Conservation (phyloP, 2,329 filamentous ascomycete genomes). For the Eurotiales sp. region DNA sequence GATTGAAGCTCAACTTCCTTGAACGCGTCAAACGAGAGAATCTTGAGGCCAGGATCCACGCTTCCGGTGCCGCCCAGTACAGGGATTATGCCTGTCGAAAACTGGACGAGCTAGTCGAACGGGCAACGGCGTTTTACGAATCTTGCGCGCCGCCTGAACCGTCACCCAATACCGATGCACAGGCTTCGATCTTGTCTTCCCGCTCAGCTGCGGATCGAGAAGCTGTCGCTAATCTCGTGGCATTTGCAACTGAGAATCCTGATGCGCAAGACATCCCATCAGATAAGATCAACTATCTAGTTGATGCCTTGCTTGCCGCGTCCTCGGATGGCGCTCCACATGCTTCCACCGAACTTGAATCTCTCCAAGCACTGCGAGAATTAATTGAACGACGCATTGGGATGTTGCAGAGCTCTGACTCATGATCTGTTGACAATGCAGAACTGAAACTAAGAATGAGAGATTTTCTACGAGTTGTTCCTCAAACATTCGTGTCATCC, state of each 20-base stretch:
- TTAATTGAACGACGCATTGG: constrained; percentile 29
- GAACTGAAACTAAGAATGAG: neutral
- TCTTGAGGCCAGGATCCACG: constrained; percentile 19
- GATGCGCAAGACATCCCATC: constrained; percentile 15
- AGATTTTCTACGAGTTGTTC: too few relatives aligned
- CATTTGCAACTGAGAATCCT: constrained; percentile 23
- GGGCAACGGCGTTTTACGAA: constrained; percentile 25
- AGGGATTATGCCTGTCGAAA: constrained; percentile 23
- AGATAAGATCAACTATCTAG: constrained; percentile 25
- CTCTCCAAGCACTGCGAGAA: constrained; percentile 28
- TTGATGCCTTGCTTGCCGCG: constrained; percentile 29
- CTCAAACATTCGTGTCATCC: too few relatives aligned
- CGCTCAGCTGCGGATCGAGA: constrained; percentile 29
- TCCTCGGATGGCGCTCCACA: constrained; percentile 24
- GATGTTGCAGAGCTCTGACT: constrained; percentile 15
- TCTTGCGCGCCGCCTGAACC: constrained; percentile 2
- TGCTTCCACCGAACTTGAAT: constrained; percentile 26
- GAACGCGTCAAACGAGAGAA: constrained; percentile 51
- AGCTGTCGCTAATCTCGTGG: constrained; percentile 29
- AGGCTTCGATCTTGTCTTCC: constrained; percentile 22
- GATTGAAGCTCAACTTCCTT: constrained; percentile 71
- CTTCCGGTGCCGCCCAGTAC: constrained; percentile 20
- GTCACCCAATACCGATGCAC: constrained; percentile 19
- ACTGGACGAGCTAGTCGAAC: constrained; percentile 24
- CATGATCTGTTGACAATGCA: neutral